These are phyloP conservation scores for Globisporangium heterothallicum DNA, from an alignment of 352 stramenopile genomes.

Conservation along the genomic window DNA sequence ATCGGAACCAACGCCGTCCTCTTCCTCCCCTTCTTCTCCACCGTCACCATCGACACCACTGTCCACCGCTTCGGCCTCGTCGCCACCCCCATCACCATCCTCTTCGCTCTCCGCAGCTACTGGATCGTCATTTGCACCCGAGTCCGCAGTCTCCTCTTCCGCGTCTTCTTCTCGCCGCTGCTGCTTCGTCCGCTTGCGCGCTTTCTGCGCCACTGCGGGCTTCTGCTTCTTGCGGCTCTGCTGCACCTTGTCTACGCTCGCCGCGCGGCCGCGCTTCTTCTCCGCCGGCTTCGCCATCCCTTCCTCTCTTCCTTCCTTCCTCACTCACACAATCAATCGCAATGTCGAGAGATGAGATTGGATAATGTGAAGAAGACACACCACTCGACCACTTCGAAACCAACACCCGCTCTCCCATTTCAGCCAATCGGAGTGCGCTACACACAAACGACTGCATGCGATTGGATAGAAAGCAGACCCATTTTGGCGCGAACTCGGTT, in stretches of 20 bases:
- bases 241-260: not conserved
- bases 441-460: not conserved
- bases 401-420: slow-evolving; percentile 4
- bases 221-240: slow-evolving; percentile 17
- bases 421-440: slow-evolving; percentile 8
- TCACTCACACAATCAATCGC: no score
- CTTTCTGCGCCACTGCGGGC: not conserved
- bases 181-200: slow-evolving; percentile 1
- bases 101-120: not conserved
- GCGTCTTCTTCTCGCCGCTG: slow-evolving; percentile 1
- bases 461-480: slow-evolving; percentile 7
- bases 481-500: slow-evolving; percentile 19
- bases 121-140: not conserved
- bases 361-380: no score
- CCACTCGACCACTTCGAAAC: no score
- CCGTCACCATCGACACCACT: not conserved
- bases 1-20: not conserved
- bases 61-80: not conserved
- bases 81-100: not conserved
- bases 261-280: slow-evolving; percentile 9
- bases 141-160: not conserved
- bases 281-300: slow-evolving; percentile 11
- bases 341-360: no score
- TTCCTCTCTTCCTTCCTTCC: not conserved
- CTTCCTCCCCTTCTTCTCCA: not conserved